Evolutionary conservation across 768 basidiomycete genomes (phyloP).

Genomic region (Phylloporus rhodoxanthus): DNA sequence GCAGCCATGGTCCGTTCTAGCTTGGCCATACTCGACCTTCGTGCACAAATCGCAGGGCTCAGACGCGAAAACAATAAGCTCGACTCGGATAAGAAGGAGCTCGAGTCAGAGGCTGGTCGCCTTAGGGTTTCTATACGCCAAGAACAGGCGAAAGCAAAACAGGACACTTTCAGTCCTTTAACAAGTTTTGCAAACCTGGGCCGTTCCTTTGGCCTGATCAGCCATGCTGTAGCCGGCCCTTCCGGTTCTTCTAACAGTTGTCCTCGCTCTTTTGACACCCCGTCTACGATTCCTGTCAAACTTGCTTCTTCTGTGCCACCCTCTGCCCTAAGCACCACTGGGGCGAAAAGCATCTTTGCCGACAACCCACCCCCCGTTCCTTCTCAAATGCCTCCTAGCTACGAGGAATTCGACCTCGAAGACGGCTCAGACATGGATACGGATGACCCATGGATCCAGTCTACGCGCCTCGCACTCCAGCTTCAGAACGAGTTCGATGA

Average conservation of each 20-base stretch:
- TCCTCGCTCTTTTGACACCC: background rate
- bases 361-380: conserved; percentile 24
- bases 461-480: conserved; percentile 20
- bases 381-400: conserved; percentile 3
- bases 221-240: conserved; percentile 22
- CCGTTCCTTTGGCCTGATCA: conserved; percentile 6
- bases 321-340: background rate
- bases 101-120: conserved; percentile 24
- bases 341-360: conserved; percentile 23
- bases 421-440: background rate
- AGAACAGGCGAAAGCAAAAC: conserved; percentile 8
- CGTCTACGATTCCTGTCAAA: background rate
- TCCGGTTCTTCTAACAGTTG: conserved; percentile 4
- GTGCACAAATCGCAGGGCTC: conserved; percentile 36
- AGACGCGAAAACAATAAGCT: conserved; percentile 27
- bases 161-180: background rate
- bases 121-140: conserved; percentile 12
- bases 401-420: conserved; percentile 13
- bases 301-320: background rate
- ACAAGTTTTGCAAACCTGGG: background rate
- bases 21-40: conserved; percentile 40
- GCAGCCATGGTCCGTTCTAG: conserved; percentile 45
- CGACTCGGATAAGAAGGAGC: conserved; percentile 18
- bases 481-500: conserved; percentile 29
- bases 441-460: background rate